These are phyloP conservation scores for Stemphylium lycopersici DNA, from an alignment of 2,329 filamentous ascomycete species.

Conservation along the genomic window DNA sequence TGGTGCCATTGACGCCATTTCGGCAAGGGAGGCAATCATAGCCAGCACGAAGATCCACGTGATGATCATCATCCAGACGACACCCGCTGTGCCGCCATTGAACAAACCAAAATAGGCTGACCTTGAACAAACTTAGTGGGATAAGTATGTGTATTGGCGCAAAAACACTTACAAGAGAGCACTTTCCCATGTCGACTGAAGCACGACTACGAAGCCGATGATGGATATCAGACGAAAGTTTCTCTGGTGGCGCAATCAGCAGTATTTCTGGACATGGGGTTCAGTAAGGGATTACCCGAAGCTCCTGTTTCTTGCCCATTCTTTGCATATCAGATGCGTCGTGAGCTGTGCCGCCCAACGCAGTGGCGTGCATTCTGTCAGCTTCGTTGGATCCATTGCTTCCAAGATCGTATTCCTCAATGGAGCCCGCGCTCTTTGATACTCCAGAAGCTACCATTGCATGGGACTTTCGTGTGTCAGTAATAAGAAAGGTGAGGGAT, in stretches of 20 bases:
- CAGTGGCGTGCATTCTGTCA: slow-evolving; percentile 10
- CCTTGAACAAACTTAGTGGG: slow-evolving; percentile 3
- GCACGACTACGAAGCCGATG: slow-evolving; percentile 23
- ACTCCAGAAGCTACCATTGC: no score
- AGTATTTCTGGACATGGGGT: neutral
- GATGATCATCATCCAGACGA: slow-evolving; percentile 35
- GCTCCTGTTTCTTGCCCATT: slow-evolving; percentile 32
- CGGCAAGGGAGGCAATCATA: slow-evolving; percentile 23
- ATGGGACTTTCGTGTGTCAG: no score
- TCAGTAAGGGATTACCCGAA: slow-evolving; percentile 14
- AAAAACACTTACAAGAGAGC: slow-evolving; percentile 15
- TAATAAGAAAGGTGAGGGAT: no score
- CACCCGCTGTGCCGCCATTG: slow-evolving; percentile 37
- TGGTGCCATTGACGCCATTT: slow-evolving; percentile 13
- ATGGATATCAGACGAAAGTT: slow-evolving; percentile 27
- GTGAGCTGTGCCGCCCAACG: slow-evolving; percentile 17
- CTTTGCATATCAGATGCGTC: slow-evolving; percentile 30
- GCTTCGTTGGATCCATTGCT: slow-evolving; percentile 1
- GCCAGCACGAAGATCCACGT: slow-evolving; percentile 30
- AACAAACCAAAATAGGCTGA: slow-evolving; percentile 21
- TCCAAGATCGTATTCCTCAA: slow-evolving; percentile 21
- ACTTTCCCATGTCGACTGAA: slow-evolving; percentile 30
- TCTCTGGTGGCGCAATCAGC: slow-evolving; percentile 13
- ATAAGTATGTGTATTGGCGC: neutral
- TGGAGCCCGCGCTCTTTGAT: neutral